Evolutionary conservation across 83 land plant species (phyloP), one percentile per base, ranked within the genome.

Genomic region (Picea abies): DNA sequence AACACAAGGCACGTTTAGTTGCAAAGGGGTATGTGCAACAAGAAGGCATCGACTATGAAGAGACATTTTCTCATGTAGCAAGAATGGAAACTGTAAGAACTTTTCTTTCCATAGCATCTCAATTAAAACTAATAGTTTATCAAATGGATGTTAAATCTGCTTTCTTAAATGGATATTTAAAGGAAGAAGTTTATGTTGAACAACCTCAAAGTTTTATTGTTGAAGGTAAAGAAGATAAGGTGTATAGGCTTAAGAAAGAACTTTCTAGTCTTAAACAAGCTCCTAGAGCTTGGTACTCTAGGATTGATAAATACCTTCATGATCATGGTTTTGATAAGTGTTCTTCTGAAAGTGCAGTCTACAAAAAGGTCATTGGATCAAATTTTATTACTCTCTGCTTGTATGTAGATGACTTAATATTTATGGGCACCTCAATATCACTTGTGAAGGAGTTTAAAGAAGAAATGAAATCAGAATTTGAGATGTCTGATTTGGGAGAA

Each of bases 81-180:
- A 32, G 39, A 32, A 8, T 29, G 22, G 75, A 26, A 39, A 71
- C 26, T 8, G 20, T 71, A 8, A 32, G 7, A 32, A 23, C 15
- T 32, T 11, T 71, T 32, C 20, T 29, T 11, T 26, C 5, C 4
- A 5, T 71, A 32, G 14, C 75, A n/a, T 9, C 75, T 5, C 5
- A 71, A 0, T 23, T 22, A 8, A 29, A 23, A 23, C 10, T 22
- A 10, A 23, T 9, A 8, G 17, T 68, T 10, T 68, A 61, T 47
- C 85, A 85, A 75, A 20, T 85, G 11, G 82, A 80, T 65, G 82
- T 63, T 4, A 80, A 80, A 66, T 80, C 52, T 9, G 71, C 82
- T 6, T 80, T 80, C 32, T 47, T 80, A 65, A 63, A 80, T 63
- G 35, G 72, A 4, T 17, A 26, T 22, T 65, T 80, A 12, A 35